Evolutionary conservation across 1,284 basidiomycete species (phyloP).

Genomic region (Sporisorium graminicola): DNA sequence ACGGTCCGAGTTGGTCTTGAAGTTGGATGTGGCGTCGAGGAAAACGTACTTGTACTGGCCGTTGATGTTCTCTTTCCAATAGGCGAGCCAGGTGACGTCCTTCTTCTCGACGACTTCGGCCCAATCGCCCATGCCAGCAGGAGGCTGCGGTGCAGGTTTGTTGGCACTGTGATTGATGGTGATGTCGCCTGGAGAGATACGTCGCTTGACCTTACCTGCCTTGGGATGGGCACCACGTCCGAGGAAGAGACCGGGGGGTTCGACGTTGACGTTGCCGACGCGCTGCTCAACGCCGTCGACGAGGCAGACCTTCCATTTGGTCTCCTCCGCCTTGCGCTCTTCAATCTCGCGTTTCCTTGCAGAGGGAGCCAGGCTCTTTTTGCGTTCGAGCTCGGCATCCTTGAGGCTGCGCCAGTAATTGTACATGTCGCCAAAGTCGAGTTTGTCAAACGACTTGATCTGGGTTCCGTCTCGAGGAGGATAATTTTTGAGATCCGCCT

Average conservation of each 20-base stretch:
- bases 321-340: slow-evolving; percentile 87
- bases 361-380: slow-evolving; percentile 81
- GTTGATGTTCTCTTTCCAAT: slow-evolving; percentile 69
- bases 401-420: slow-evolving; percentile 77
- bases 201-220: slow-evolving; percentile 93
- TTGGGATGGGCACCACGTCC: slow-evolving; percentile 98
- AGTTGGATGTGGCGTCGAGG: slow-evolving; percentile 65
- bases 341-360: slow-evolving; percentile 76
- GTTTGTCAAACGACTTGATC: slow-evolving; percentile 82
- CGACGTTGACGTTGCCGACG: slow-evolving; percentile 96
- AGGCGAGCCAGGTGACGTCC: slow-evolving; percentile 68
- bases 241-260: slow-evolving; percentile 96
- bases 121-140: slow-evolving; percentile 64
- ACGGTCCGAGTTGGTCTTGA: slow-evolving; percentile 68
- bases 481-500: slow-evolving; percentile 80
- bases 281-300: slow-evolving; percentile 97
- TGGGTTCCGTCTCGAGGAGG: slow-evolving; percentile 83
- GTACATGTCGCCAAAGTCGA: slow-evolving; percentile 95
- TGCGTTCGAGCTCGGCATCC: slow-evolving; percentile 90
- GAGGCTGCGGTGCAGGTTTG: slow-evolving; percentile 63
- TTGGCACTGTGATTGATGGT: slow-evolving; percentile 69
- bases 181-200: slow-evolving; percentile 66
- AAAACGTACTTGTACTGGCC: slow-evolving; percentile 68
- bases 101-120: slow-evolving; percentile 66
- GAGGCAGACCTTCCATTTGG: slow-evolving; percentile 84